phyloP scores from a whole-genome alignment of 176 grass and related monocot genomes.

The Oryza glumipatula region DNA sequence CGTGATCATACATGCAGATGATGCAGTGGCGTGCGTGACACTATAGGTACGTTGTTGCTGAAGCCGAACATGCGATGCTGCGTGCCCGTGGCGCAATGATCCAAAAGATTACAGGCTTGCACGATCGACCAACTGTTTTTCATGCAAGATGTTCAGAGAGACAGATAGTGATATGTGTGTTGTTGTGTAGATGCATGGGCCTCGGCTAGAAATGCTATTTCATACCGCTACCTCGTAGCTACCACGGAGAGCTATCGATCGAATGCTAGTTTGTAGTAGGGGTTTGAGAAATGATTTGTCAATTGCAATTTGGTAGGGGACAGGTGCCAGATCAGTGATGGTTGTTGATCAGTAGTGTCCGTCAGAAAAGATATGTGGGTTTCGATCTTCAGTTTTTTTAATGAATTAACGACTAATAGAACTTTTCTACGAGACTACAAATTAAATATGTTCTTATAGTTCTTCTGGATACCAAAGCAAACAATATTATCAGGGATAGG shows the following conservation, averaged over 20 bases:
- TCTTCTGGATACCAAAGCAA: background rate
- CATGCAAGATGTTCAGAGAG: slow-evolving; percentile 8
- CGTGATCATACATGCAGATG: slow-evolving; percentile 20
- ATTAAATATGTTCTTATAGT: background rate
- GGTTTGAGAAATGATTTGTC: background rate
- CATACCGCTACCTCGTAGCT: background rate
- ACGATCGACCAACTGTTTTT: background rate
- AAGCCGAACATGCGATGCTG: slow-evolving; percentile 23
- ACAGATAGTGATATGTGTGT: background rate
- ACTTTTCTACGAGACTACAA: background rate
- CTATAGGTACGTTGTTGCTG: background rate
- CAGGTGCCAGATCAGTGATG: background rate
- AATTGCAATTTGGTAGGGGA: slow-evolving; percentile 4
- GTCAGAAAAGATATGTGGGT: background rate
- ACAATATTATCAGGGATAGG: background rate
- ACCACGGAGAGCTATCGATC: background rate
- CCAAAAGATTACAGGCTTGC: slow-evolving; percentile 21
- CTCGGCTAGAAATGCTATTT: background rate
- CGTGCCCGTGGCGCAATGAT: slow-evolving; percentile 28
- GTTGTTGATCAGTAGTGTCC: background rate
- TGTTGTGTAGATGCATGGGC: background rate
- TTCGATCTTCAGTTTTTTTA: background rate
- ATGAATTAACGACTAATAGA: background rate
- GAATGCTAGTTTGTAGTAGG: background rate
- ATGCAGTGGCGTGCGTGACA: background rate